A percentile compares a stretch with the other conserved stretches of the same genome.
Evolutionary conservation across 371 early-diverging fungal genomes (phyloP).

Genomic region (Rhizomucor pusillus): DNA sequence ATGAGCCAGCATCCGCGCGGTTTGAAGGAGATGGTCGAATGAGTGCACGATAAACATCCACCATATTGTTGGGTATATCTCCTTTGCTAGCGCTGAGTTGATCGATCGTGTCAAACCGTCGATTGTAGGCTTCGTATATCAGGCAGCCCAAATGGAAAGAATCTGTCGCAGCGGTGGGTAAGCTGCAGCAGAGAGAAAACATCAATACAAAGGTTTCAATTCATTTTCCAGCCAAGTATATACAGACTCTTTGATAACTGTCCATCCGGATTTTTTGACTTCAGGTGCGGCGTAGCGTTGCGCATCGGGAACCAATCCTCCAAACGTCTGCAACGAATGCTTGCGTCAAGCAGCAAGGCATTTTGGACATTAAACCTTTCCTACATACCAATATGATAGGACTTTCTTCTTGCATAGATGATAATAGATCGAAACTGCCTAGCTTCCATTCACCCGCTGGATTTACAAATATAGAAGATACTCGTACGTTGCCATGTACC

Average conservation of each 20-base stretch:
- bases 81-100: slow-evolving; percentile 54
- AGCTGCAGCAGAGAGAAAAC: slow-evolving; percentile 5
- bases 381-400: slow-evolving; percentile 60
- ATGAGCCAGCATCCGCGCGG: slow-evolving; percentile 65
- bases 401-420: slow-evolving; percentile 70
- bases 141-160: slow-evolving; percentile 81
- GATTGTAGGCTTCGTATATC: slow-evolving; percentile 80
- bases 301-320: slow-evolving; percentile 64
- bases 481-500: slow-evolving; percentile 84
- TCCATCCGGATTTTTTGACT: slow-evolving; percentile 66
- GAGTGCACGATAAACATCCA: slow-evolving; percentile 49
- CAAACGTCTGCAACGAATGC: slow-evolving; percentile 54
- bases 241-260: slow-evolving; percentile 61
- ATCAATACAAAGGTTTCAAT: too few species aligned
- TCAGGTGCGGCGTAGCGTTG: slow-evolving; percentile 75
- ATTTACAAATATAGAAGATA: slow-evolving; percentile 80
- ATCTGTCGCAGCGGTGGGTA: slow-evolving; percentile 60
- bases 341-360: not conserved
- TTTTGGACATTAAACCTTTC: not conserved
- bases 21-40: slow-evolving; percentile 50
- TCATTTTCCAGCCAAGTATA: too few species aligned
- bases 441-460: slow-evolving; percentile 94
- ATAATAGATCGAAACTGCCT: slow-evolving; percentile 83
- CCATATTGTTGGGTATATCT: slow-evolving; percentile 63
- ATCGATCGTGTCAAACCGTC: slow-evolving; percentile 57